Base-by-base conservation (phyloP, 2,329 filamentous ascomycete genomes). In the Verticillium isaacii region DNA sequence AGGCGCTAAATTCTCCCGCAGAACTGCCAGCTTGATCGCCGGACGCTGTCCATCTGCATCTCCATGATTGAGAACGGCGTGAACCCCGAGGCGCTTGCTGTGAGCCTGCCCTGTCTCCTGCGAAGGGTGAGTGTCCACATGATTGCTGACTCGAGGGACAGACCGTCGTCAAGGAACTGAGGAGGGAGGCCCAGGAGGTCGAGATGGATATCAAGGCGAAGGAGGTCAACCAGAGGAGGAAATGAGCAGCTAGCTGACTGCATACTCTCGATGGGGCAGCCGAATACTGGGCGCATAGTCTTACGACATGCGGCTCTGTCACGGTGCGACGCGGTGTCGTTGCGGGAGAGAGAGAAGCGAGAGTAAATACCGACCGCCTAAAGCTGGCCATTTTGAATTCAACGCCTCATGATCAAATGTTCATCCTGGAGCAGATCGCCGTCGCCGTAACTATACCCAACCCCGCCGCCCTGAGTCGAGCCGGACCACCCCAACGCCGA, bases 41-140 rank as follows among this genome's bases (percentile, higher is more conserved):
- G 93, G 60, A 93, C 93, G 23, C 82, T 99, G 19, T 97, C 93
- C 3, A 91, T 97, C 65, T 99, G 95, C 76, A 94, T 98, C 63
- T 97, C 93, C 60, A 85, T 99, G 75, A 96, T 99, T 68, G 95
- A 99, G 77, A 97, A 97, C 72, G 95, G 95, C 15, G 92, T 98
- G 34, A 97, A 97, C 72, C 95, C 95, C 0, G 94, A 98, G 74
- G 95, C 94, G 1, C 81, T 99, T 36, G 93, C 94, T 29, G 95
- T 98, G 83, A 72, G 92, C 41, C 39, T 11, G 11, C 14, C 1
- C 54, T 25, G 29, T 32, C 41, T n/a, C 4, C 5, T 6, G 6
- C 5, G 29, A 29, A 29, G 5, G 29, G 29, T 29, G 5, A 5
- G 29, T 6, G 29, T 5, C 5, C 29, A 6, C 1, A 29, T 1